Evolutionary conservation across 768 basidiomycete genomes (phyloP), one percentile per base, ranked within the genome.

Genomic region (Collybia nuda): DNA sequence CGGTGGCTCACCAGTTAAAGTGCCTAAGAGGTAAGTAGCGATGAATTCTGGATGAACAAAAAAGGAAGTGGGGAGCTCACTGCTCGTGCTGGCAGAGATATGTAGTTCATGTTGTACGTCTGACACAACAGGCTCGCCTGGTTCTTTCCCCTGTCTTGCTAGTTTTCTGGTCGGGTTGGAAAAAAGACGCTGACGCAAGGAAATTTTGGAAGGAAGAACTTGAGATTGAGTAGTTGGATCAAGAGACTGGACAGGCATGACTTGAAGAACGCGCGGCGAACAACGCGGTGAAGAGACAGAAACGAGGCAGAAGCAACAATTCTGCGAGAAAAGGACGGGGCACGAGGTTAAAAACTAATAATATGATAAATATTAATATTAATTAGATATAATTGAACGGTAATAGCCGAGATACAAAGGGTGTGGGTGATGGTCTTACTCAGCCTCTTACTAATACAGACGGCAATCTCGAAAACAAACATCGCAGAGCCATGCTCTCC

Each of bases 401-500:
- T 17, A 47, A 40, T 23, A 11, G n/a, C 53, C 57, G 57, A 52
- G 40, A 36, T 55, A 58, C 54, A 56, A 39, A 51, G 39, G 22
- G 22, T 35, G 18, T 23, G 40, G 37, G 57, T 60, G 44, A 58
- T 50, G 22, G 35, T 57, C 64, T 69, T 72, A 75, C 72, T 71
- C 74, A 72, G 62, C 62, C 67, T 73, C 73, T 77, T 71, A 77
- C 72, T 77, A 74, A 76, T 77, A 70, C 72, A 38, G 18, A 55
- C 60, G 59, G 54, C 57, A 63, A 67, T 58, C 53, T 56, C 51
- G 44, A 50, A 62, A 57, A 57, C 45, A 51, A 55, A 55, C 38
- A 36, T 49, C 51, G 37, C 47, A 53, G 53, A 11, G 9, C 56
- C 55, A 73, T 75, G 74, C 66, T 75, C 54, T 71, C 73, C 52